Conservation (phyloP, 257 asterid genomes). For the Solanum neorickii region DNA sequence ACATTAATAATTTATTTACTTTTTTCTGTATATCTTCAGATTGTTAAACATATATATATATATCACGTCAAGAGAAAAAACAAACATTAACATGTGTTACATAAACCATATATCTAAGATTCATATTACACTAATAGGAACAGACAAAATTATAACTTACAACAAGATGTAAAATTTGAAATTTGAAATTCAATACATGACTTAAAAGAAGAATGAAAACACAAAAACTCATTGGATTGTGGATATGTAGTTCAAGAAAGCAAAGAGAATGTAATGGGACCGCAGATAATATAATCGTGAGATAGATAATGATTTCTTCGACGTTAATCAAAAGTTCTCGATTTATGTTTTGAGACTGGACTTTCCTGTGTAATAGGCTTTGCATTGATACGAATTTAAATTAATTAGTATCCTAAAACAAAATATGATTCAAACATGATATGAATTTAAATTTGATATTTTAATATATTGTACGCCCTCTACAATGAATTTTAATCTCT, state of each 20-base stretch:
- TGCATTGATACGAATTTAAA: background rate
- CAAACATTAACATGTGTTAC: background rate
- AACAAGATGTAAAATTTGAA: background rate
- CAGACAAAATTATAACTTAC: background rate
- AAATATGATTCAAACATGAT: background rate
- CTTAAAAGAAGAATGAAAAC: background rate
- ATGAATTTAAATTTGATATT: background rate
- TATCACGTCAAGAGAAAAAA: background rate
- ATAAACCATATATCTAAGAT: background rate
- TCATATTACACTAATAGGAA: background rate
- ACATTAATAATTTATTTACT: background rate
- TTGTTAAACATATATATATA: background rate
- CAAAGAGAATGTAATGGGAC: background rate
- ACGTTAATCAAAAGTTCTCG: rapidly evolving
- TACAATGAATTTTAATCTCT: background rate
- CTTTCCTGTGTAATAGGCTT: background rate
- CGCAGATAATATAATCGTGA: too few relatives aligned
- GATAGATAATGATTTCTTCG: background rate
- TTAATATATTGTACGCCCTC: too few relatives aligned
- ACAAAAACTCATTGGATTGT: background rate
- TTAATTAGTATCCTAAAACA: rapidly evolving
- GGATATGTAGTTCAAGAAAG: background rate
- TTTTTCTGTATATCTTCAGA: background rate
- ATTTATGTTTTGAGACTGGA: background rate
- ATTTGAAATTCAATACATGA: background rate